Evolutionary conservation across 2,329 filamentous ascomycete genomes (phyloP).

Genomic region (Apiospora hydei): DNA sequence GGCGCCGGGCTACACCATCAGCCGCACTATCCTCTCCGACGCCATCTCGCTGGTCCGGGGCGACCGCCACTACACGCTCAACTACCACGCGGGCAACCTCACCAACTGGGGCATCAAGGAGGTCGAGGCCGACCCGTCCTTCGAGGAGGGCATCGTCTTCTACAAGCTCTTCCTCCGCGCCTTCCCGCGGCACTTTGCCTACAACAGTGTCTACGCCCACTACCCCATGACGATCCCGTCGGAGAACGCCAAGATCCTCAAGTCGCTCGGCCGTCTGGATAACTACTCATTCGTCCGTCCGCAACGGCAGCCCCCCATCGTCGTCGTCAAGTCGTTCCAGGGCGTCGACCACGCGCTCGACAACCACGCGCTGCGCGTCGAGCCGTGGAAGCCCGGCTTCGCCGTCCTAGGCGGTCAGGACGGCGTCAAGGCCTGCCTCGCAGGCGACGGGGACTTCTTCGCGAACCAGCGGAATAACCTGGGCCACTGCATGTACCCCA

Average conservation of each 20-base stretch:
- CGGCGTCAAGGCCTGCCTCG: constrained; percentile 22
- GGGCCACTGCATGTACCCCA: constrained; percentile 11
- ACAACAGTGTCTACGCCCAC: constrained; percentile 38
- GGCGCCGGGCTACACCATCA: constrained; percentile 54
- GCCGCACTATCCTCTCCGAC: constrained; percentile 66
- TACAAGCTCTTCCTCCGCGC: constrained; percentile 71
- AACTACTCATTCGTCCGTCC: constrained; percentile 22
- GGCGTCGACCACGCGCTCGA: constrained; percentile 22
- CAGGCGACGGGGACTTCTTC: not conserved
- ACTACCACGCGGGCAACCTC: constrained; percentile 66
- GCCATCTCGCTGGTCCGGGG: constrained; percentile 68
- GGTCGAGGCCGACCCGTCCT: constrained; percentile 60
- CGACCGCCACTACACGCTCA: constrained; percentile 69
- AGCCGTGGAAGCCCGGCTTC: constrained; percentile 22
- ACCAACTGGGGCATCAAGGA: constrained; percentile 73
- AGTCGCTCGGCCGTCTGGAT: constrained; percentile 20
- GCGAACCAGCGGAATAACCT: not conserved
- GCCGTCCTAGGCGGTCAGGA: not conserved
- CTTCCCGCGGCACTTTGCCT: constrained; percentile 68
- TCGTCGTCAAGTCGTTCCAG: constrained; percentile 6
- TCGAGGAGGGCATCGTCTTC: constrained; percentile 70
- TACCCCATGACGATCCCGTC: constrained; percentile 26
- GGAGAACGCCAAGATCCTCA: constrained; percentile 27
- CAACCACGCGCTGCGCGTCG: not conserved
- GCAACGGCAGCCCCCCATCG: not conserved